Base-by-base conservation (phyloP, 164 flowering plant species). In the Macadamia integrifolia region DNA sequence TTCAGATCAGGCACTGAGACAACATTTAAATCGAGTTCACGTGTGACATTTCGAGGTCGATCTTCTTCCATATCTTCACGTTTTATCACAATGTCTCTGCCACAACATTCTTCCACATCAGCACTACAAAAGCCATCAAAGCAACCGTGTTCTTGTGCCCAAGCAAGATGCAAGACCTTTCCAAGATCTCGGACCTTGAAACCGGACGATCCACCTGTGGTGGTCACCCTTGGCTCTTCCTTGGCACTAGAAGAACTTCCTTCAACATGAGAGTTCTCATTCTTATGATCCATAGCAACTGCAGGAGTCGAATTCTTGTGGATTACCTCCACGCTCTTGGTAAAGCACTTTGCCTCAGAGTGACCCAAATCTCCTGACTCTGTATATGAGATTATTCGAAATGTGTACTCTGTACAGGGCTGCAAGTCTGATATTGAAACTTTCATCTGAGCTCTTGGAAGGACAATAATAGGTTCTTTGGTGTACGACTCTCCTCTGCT, bases 361-460 rank as follows among this genome's bases (percentile, higher is more conserved):
- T 89, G 96, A 64, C 99, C 97, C 72, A 87, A 77, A 68, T 89
- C 96, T 64, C 96, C 96, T 30, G 74, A n/a, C 32, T 95, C 96
- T 13, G 93, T 85, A 62, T 81, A 91, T 48, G 99, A 92, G 43
- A 92, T 69, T 62, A 92, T 80, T 35, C 90, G 82, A 61, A 95
- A 89, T 7, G 86, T 83, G 61, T 95, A 95, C 69, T 95, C 94
- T 0, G 98, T 89, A 85, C 98, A 95, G 0, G 99, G 97, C 76
- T 81, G 92, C 69, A 95, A 78, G 62, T 88, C 83, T 15, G 92
- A 83, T 74, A 95, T 82, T 76, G 77, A 73, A 71, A 95, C 80
- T 69, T 96, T 87, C 69, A 88, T 86, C 68, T 87, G 87, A 62
- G 80, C 59, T 77, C 81, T 88, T 13, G 93, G 86, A 69, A 92